Evolutionary conservation across 495 filamentous ascomycete genomes (phyloP).

Genomic region (Neurospora sp.): DNA sequence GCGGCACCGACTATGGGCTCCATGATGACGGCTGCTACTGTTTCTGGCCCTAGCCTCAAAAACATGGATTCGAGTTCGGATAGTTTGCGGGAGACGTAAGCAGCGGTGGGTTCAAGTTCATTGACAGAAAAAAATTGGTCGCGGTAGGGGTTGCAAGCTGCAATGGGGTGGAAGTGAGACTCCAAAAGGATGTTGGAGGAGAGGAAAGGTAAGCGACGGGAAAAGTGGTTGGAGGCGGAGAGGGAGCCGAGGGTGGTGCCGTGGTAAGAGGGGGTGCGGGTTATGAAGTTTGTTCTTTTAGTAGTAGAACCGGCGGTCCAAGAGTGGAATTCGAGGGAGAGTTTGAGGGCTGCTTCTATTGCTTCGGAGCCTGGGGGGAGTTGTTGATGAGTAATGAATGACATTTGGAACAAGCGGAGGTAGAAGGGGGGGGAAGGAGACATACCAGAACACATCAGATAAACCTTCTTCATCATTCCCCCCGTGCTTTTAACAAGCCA

Average conservation of each 20-base stretch:
- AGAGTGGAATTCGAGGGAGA: constrained; percentile 52
- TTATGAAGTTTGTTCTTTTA: constrained; percentile 43
- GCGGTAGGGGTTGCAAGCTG: constrained; percentile 48
- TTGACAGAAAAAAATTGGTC: constrained; percentile 14
- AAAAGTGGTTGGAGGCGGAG: constrained; percentile 45
- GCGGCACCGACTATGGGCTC: constrained; percentile 53
- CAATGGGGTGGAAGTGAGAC: constrained; percentile 47
- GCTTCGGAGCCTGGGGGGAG: constrained; percentile 53
- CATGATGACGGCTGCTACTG: constrained; percentile 57
- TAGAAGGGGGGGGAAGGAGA: not conserved
- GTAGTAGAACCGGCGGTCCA: constrained; percentile 28
- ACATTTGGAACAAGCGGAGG: not conserved
- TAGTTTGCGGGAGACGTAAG: constrained; percentile 21
- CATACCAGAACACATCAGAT: constrained; percentile 45
- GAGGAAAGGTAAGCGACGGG: constrained; percentile 45
- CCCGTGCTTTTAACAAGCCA: constrained; percentile 33
- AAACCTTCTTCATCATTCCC: constrained; percentile 33
- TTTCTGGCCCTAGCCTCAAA: constrained; percentile 49
- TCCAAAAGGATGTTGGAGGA: constrained; percentile 30
- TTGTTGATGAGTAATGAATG: not conserved
- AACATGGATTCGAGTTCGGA: constrained; percentile 59
- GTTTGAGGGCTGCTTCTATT: constrained; percentile 58
- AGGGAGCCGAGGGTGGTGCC: constrained; percentile 58
- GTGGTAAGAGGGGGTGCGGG: constrained; percentile 58
- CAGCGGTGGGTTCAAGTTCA: not conserved